Evolutionary conservation across 345 rosid species (phyloP).

Genomic region (Lepidium sativum): DNA sequence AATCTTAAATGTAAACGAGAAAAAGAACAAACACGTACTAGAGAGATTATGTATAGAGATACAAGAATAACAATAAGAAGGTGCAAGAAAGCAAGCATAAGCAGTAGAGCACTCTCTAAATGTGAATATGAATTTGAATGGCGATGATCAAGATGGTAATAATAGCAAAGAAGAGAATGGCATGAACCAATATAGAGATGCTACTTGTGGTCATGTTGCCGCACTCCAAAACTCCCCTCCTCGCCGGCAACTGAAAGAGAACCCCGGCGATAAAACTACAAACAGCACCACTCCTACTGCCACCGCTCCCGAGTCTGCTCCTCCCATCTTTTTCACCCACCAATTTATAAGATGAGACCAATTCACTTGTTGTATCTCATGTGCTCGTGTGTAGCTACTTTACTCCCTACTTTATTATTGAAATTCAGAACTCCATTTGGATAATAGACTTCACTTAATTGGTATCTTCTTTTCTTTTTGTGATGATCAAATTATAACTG

Average conservation of each 20-base stretch:
- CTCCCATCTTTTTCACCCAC: slow-evolving; percentile 2
- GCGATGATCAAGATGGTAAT: slow-evolving; percentile 28
- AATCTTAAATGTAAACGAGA: too few species aligned
- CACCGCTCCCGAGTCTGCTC: slow-evolving; percentile 30
- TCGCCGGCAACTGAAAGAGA: slow-evolving; percentile 29
- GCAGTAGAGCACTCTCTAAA: background rate
- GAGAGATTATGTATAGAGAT: too few species aligned
- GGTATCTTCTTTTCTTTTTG: slow-evolving; percentile 22
- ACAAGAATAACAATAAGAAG: too few species aligned
- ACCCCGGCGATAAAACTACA: slow-evolving; percentile 29
- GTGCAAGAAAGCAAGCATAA: background rate
- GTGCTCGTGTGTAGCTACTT: background rate
- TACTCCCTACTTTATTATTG: background rate
- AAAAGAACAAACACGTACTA: too few species aligned
- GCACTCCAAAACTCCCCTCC: slow-evolving; percentile 30
- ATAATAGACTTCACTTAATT: background rate
- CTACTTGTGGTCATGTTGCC: slow-evolving; percentile 35
- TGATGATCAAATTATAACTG: background rate
- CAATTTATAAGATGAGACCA: too few species aligned
- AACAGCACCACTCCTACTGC: slow-evolving; percentile 29
- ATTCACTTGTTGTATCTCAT: background rate
- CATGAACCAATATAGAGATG: slow-evolving; percentile 24
- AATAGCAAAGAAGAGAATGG: slow-evolving; percentile 26
- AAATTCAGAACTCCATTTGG: background rate
- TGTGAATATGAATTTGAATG: slow-evolving; percentile 24